A percentile compares a stretch with the other conserved stretches of the same genome.
Evolutionary conservation across 2,329 filamentous ascomycete genomes (phyloP).

Genomic region (Colletotrichum lindemuthianum): DNA sequence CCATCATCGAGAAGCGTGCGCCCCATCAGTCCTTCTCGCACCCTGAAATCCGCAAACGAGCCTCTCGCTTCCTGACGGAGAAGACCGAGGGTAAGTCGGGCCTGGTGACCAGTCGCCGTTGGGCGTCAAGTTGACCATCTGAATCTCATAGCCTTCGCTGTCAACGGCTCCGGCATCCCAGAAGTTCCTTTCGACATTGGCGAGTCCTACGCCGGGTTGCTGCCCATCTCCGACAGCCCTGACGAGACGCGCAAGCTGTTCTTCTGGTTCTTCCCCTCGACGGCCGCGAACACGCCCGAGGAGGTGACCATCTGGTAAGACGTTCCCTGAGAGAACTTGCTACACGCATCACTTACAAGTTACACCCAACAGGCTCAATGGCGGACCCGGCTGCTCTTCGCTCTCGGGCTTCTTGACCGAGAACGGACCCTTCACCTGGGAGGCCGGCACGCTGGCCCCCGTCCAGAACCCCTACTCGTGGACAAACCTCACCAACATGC

Average conservation of each 20-base stretch:
- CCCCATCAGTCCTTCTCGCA: not conserved
- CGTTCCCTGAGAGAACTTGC: rapidly evolving
- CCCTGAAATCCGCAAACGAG: constrained; percentile 22
- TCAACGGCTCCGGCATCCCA: constrained; percentile 72
- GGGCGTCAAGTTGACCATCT: too few relatives aligned
- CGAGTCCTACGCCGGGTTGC: constrained; percentile 71
- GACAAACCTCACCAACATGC: constrained; percentile 79
- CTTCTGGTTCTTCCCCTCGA: constrained; percentile 75
- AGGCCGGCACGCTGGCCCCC: constrained; percentile 74
- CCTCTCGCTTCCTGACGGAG: constrained; percentile 34
- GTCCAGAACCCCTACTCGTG: constrained; percentile 75
- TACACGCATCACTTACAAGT: not conserved
- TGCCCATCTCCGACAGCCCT: constrained; percentile 63
- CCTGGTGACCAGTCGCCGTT: too few relatives aligned
- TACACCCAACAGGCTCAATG: constrained; percentile 20
- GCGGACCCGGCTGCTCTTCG: constrained; percentile 63
- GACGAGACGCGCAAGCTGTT: constrained; percentile 64
- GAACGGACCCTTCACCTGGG: constrained; percentile 79
- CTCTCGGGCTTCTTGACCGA: constrained; percentile 78
- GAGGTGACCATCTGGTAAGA: constrained; percentile 69
- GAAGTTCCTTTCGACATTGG: constrained; percentile 76
- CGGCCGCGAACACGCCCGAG: constrained; percentile 58
- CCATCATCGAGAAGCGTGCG: constrained; percentile 2
- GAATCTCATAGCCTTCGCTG: constrained; percentile 55
- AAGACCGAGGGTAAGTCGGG: constrained; percentile 37